Evolutionary conservation across 1,284 basidiomycete species (phyloP), one percentile per base, ranked within the genome.

Genomic region (Porodaedalea pini): DNA sequence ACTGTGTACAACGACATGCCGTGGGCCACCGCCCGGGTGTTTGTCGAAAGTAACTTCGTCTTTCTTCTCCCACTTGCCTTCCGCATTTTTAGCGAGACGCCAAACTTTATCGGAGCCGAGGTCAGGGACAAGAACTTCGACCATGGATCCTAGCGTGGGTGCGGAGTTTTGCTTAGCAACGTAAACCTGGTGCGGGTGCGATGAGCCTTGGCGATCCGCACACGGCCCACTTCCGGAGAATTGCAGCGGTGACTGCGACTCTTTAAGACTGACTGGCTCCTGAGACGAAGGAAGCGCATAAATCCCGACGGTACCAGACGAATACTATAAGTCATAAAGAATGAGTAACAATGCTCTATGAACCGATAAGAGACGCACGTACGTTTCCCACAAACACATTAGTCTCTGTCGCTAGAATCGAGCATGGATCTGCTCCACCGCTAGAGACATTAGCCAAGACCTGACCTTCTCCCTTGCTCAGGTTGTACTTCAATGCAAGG

Each of bases 181-280:
- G 75, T 72, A 45, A 79, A 82, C 78, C 64, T 90, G 84, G 68
- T 91, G 88, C 0, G 85, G 83, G 66, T 91, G 88, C 2, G 88
- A 75, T 2, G 69, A 69, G 56, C 79, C 75, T 64, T 91, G 88
- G 32, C 88, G 77, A n/a, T 75, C 75, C 27, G 65, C 65, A 66
- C 86, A 76, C 2, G 85, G 84, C 0, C 88, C 86, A 0, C 74
- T 72, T 4, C 80, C 82, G 17, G 65, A 68, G 50, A 85, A 72
- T 31, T 75, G 71, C 63, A 81, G 11, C 50, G 58, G 43, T 11
- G 59, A 52, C 44, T 64, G 62, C 17, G 51, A 10, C 19, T 54
- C 56, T 52, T 51, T 44, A 19, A 51, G 19, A 36, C 27, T n/a
- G 17, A 51, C 23, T 23, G 39, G 13, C 15, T 41, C 27, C 13